Base-by-base conservation (phyloP, 2,329 filamentous ascomycete species). In the Colletotrichum filicis region DNA sequence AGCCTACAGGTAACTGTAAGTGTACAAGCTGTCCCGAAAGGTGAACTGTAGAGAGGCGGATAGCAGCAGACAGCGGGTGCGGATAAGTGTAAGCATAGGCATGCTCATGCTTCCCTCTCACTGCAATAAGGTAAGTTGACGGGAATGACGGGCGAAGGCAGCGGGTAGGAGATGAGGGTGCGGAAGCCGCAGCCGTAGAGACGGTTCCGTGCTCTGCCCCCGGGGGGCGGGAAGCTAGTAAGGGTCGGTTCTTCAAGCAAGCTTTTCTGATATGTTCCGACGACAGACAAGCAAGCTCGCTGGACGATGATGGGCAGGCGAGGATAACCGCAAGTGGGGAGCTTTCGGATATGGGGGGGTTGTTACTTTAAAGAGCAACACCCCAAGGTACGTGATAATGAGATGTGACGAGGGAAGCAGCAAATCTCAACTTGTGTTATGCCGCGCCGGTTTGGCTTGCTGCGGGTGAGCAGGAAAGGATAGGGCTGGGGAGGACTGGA, bases 351-450 rank as follows among this genome's bases (percentile, higher is more conserved):
- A 70, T 60, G 70, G 70, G 66, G 66, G 68, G 66, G 59, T 62
- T 42, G 66, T 70, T 69, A 65, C 70, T 70, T 73, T 73, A 73
- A 73, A 65, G 70, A 65, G 66, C 66, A 70, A 70, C 35, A 59
- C 56, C 49, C 52, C 60, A 26, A 65, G 49, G 49, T 52, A 64
- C 70, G 49, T 46, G 42, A 73, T 19, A 60, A 60, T 65, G 70
- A 73, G 56, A 73, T 73, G 66, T 70, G 70, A 70, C 70, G 66
- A 57, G 70, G 60, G 65, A 58, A 63, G 64, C 53, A 42, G 35
- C 32, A 61, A 46, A 70, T 60, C 46, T 59, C 59, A 68, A 66
- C 61, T 60, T 64, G 65, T 56, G 35, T 42, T 64, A 37, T 64
- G 24, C 55, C 24, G 57, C 42, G 61, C 59, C 19, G 53, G 14